phyloP scores from a whole-genome alignment of 2,329 filamentous ascomycete genomes.

The Aspergillus fructus region DNA sequence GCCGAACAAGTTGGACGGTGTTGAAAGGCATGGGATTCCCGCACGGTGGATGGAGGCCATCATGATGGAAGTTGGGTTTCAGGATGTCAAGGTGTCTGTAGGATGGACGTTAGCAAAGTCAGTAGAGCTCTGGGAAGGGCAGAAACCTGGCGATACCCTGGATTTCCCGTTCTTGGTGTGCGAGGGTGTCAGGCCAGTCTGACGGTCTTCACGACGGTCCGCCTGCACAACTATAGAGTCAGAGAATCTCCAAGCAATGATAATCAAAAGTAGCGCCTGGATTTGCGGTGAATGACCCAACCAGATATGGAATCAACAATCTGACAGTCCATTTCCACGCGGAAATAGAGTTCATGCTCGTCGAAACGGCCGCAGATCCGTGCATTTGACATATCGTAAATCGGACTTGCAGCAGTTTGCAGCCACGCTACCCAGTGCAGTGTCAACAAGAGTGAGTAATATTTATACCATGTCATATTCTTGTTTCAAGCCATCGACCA shows the following conservation, averaged over 20 bases:
- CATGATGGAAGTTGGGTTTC: conserved; percentile 51
- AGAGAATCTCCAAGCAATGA: too few relatives aligned
- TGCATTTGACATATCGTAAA: neutral
- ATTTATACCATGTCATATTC: neutral
- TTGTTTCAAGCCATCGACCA: neutral
- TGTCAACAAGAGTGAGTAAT: neutral
- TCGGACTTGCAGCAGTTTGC: neutral
- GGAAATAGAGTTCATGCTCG: neutral
- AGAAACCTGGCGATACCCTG: conserved; percentile 32
- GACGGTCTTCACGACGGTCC: too few relatives aligned
- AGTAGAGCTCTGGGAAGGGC: conserved; percentile 50
- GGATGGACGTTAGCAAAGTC: conserved; percentile 53
- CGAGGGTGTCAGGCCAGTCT: conserved; percentile 26
- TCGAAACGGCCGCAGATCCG: neutral
- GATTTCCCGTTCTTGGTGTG: conserved; percentile 46
- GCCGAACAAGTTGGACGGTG: conserved; percentile 51
- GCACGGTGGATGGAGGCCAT: conserved; percentile 42
- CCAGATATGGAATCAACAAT: neutral
- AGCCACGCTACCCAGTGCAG: neutral
- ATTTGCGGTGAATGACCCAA: neutral
- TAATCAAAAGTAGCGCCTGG: neutral
- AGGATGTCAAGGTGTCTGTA: conserved; percentile 47
- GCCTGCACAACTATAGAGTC: too few relatives aligned
- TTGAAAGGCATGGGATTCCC: conserved; percentile 55
- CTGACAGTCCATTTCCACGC: neutral